A percentile compares a stretch with the other conserved stretches of the same genome.
Evolutionary conservation across 192 early-diverging fungal species (phyloP).

Genomic region (Mortierella claussenii): DNA sequence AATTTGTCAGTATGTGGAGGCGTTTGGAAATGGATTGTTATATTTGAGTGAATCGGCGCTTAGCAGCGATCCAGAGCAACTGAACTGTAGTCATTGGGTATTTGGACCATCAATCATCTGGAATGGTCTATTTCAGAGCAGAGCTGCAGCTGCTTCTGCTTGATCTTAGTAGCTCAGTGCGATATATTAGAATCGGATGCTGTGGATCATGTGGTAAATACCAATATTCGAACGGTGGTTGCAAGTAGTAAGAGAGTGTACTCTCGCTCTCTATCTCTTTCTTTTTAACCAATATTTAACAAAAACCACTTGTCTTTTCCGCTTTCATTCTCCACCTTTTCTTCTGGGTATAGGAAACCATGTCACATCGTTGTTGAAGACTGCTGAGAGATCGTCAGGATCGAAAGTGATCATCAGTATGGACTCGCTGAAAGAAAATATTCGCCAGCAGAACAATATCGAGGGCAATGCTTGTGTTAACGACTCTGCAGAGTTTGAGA

Average conservation of each 20-base stretch:
- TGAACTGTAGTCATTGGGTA: slow-evolving; percentile 63
- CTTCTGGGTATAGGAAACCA: slow-evolving; percentile 14
- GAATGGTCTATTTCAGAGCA: slow-evolving; percentile 75
- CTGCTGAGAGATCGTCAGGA: slow-evolving; percentile 57
- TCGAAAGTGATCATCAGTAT: slow-evolving; percentile 80
- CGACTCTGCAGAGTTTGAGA: slow-evolving; percentile 68
- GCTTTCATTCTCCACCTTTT: too few relatives aligned
- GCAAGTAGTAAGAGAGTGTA: slow-evolving; percentile 21
- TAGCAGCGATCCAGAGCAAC: slow-evolving; percentile 20
- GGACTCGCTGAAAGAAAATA: slow-evolving; percentile 68
- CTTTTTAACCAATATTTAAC: too few relatives aligned
- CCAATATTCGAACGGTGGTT: slow-evolving; percentile 75
- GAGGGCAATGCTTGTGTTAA: slow-evolving; percentile 63
- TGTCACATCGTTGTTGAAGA: slow-evolving; percentile 5
- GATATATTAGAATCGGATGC: slow-evolving; percentile 88
- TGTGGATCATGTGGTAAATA: slow-evolving; percentile 82
- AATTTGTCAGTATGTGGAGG: slow-evolving; percentile 60
- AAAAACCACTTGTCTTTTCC: too few relatives aligned
- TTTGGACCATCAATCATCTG: slow-evolving; percentile 70
- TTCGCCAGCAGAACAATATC: slow-evolving; percentile 58
- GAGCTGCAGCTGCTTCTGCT: slow-evolving; percentile 65
- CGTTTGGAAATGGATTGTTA: slow-evolving; percentile 75
- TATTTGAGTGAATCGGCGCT: slow-evolving; percentile 57
- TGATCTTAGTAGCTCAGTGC: slow-evolving; percentile 81
- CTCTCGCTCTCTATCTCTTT: too few relatives aligned